Conservation (phyloP, 1,284 basidiomycete species). For the Ceratobasidium sp. region DNA sequence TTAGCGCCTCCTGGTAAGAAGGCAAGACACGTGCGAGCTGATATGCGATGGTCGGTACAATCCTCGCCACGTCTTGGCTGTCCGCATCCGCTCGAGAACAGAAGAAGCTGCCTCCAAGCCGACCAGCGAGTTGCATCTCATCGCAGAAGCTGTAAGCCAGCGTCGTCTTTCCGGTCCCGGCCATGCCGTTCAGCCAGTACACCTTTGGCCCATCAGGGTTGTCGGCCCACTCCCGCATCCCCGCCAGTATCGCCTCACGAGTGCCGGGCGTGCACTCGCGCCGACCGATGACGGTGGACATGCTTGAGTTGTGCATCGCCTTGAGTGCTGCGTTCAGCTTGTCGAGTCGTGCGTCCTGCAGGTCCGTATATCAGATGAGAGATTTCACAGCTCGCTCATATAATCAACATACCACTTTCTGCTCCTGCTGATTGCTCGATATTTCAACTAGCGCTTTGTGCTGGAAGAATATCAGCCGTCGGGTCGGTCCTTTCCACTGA, state of each 20-base stretch:
- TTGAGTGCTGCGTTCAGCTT: not conserved
- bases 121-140: too few species aligned
- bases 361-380: too few species aligned
- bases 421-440: too few species aligned
- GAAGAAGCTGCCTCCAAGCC: slow-evolving; percentile 51
- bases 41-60: slow-evolving; percentile 37
- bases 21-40: slow-evolving; percentile 25
- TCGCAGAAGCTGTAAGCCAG: slow-evolving; percentile 48
- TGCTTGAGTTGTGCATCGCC: not conserved
- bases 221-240: slow-evolving; percentile 42
- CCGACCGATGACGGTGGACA: not conserved
- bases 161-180: slow-evolving; percentile 43
- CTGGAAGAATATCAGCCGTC: too few species aligned
- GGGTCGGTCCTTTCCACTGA: too few species aligned
- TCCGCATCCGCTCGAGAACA: slow-evolving; percentile 48
- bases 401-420: too few species aligned
- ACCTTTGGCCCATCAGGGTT: slow-evolving; percentile 34
- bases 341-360: not conserved
- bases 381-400: too few species aligned
- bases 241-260: slow-evolving; percentile 43
- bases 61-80: slow-evolving; percentile 7
- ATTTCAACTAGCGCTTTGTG: too few species aligned
- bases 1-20: not conserved
- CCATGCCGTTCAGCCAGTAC: slow-evolving; percentile 49
- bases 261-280: slow-evolving; percentile 41